Evolutionary conservation across 495 filamentous ascomycete genomes (phyloP).

Genomic region (Terfezia boudieri): DNA sequence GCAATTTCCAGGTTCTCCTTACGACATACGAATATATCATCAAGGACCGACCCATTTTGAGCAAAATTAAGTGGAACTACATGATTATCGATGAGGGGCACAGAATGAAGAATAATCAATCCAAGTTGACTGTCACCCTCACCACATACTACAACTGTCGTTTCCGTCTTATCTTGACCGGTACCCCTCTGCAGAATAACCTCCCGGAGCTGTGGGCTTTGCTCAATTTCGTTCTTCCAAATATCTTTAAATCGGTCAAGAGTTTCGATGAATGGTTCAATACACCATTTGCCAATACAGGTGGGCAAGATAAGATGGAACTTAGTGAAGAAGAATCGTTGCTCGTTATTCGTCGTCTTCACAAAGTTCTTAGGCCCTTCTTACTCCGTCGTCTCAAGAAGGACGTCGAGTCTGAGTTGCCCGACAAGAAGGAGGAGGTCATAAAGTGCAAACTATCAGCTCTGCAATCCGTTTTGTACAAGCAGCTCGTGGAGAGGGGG

Average conservation of each 20-base stretch:
- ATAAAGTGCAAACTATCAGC: conserved; percentile 98
- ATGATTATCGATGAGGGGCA: conserved; percentile 99
- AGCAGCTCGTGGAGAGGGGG: conserved; percentile 87
- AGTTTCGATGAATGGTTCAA: conserved; percentile 99
- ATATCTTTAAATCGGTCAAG: conserved; percentile 98
- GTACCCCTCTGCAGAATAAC: conserved; percentile 94
- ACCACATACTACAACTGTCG: conserved; percentile 85
- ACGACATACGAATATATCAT: conserved; percentile 99
- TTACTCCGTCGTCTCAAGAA: conserved; percentile 95
- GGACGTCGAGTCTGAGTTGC: conserved; percentile 95
- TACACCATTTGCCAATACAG: conserved; percentile 95
- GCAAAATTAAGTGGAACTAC: conserved; percentile 97
- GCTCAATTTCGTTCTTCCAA: conserved; percentile 93
- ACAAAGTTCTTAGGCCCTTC: conserved; percentile 95
- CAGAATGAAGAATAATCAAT: conserved; percentile 98
- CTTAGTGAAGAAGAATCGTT: conserved; percentile 97
- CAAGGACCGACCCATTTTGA: conserved; percentile 82
- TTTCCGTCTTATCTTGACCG: conserved; percentile 88
- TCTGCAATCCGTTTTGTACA: conserved; percentile 78
- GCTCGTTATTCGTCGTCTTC: conserved; percentile 90
- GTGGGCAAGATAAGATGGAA: conserved; percentile 94
- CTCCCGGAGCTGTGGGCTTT: conserved; percentile 88
- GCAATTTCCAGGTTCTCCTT: conserved; percentile 83
- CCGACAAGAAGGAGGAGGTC: conserved; percentile 95
- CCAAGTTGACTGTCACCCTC: conserved; percentile 84